These are phyloP conservation scores for Angomonas ambiguus DNA, from an alignment of 208 protist species.

Conservation along the genomic window DNA sequence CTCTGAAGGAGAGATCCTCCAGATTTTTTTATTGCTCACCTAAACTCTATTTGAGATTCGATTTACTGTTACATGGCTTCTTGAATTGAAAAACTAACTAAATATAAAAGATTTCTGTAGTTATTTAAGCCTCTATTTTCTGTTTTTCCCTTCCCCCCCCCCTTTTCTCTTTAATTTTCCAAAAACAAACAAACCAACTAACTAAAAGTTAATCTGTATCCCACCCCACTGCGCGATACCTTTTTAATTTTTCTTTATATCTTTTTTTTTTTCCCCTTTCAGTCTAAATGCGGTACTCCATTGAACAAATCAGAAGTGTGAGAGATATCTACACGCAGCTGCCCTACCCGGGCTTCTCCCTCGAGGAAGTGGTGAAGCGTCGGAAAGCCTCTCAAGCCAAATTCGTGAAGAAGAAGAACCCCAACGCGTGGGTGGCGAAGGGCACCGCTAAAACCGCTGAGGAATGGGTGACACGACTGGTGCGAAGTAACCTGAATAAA, in stretches of 20 bases:
- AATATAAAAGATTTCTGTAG: too few species aligned
- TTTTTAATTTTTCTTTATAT: too few species aligned
- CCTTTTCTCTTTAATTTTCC: slow-evolving; percentile 1
- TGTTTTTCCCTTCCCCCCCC: not conserved
- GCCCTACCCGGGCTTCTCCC: slow-evolving; percentile 82
- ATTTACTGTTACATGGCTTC: not conserved
- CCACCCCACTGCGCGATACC: too few species aligned
- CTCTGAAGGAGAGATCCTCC: slow-evolving; percentile 1
- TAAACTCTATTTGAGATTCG: not conserved
- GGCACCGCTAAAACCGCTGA: slow-evolving; percentile 65
- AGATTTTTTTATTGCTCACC: not conserved
- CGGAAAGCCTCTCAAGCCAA: slow-evolving; percentile 53
- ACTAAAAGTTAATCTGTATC: too few species aligned
- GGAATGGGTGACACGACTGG: slow-evolving; percentile 75
- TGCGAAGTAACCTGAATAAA: slow-evolving; percentile 84
- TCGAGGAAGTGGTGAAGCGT: slow-evolving; percentile 75
- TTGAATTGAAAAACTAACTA: too few species aligned
- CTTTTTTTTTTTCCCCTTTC: too few species aligned
- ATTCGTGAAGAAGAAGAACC: slow-evolving; percentile 52
- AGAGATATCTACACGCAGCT: slow-evolving; percentile 62
- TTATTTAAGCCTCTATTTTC: not conserved
- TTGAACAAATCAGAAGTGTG: slow-evolving; percentile 80
- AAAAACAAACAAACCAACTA: too few species aligned
- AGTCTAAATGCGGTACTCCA: slow-evolving; percentile 74
- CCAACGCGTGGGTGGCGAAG: slow-evolving; percentile 75